Evolutionary conservation across 495 filamentous ascomycete species (phyloP), one percentile per base, ranked within the genome.

Genomic region (Penicillium cosmopolitanum): DNA sequence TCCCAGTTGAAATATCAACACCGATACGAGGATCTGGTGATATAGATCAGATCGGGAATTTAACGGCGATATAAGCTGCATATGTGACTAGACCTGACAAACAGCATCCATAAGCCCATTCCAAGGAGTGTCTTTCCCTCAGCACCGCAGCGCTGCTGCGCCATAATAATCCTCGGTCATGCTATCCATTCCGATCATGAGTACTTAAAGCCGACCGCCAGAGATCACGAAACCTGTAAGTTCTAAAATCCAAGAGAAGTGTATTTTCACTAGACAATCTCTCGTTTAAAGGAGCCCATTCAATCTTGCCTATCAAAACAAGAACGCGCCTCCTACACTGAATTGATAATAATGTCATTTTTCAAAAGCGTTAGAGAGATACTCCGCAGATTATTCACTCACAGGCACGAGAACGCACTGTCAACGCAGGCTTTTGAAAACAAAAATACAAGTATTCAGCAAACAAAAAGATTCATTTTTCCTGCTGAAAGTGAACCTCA

Each of bases 401-500:
- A 28, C 6, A 28, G 6, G 6, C 4, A 28, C 6, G 25, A 0
- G 10, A 15, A 8, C 3, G 13, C 13, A 38, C 3, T 38, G 11
- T 12, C 35, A 38, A 11, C 35, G 4, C 10, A 38, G 35, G 35
- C 13, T 15, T 8, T 12, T 12, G 35, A 38, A 15, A 38, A 12
- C 35, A 8, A 11, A 38, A 38, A 38, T 8, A 15, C 3, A 11
- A 15, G 3, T 11, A 12, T 12, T 38, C 13, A 12, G 5, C 35
- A 8, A 12, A 1, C 1, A 11, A 8, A 6, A 38, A 0, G 7
- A 12, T 38, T 38, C 31, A 10, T 44, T 21, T 36, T 35, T n/a
- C 50, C 50, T 18, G 31, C 50, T 18, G 50, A 51, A 51, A 51
- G 31, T 28, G 50, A 35, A 7, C 31, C 31, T 9, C 31, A 51